These are phyloP conservation scores for Myxozyma kluyveri DNA, from an alignment of 805 yeast genomes.

Conservation along the genomic window DNA sequence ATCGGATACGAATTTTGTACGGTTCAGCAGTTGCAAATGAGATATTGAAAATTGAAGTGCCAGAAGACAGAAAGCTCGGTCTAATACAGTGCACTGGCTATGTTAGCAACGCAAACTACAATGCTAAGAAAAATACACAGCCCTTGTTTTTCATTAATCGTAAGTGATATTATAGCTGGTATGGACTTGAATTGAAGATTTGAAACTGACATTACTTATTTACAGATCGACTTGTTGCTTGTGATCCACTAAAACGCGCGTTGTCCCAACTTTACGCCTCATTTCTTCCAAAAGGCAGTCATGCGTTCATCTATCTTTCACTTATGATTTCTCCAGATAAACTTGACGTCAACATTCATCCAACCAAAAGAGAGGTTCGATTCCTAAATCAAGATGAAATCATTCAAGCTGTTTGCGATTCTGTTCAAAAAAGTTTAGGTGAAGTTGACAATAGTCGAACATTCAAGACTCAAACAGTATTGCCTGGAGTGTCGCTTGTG, in stretches of 20 bases:
- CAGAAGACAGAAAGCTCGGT: constrained; percentile 46
- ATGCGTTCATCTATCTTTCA: constrained; percentile 73
- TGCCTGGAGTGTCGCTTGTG: constrained; percentile 35
- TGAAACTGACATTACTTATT: not conserved
- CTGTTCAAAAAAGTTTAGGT: constrained; percentile 51
- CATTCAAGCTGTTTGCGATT: constrained; percentile 53
- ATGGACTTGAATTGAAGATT: too few species aligned
- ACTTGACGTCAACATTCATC: constrained; percentile 92
- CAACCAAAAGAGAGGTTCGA: constrained; percentile 89
- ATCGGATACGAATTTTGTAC: constrained; percentile 69
- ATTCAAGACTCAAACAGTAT: constrained; percentile 61
- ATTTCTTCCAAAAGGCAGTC: constrained; percentile 73
- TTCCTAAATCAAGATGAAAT: constrained; percentile 86
- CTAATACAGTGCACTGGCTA: constrained; percentile 55
- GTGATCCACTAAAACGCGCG: constrained; percentile 76
- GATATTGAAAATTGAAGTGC: constrained; percentile 49
- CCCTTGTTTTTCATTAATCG: constrained; percentile 81
- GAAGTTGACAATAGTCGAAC: constrained; percentile 64
- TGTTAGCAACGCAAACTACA: constrained; percentile 68
- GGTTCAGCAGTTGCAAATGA: constrained; percentile 70
- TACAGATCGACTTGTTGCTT: constrained; percentile 63
- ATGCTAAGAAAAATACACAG: constrained; percentile 58
- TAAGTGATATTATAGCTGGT: too few species aligned
- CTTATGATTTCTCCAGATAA: constrained; percentile 64
- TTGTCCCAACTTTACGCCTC: constrained; percentile 57